phyloP scores from a whole-genome alignment of 345 rosid species.

The Diplotaxis tenuifolia region DNA sequence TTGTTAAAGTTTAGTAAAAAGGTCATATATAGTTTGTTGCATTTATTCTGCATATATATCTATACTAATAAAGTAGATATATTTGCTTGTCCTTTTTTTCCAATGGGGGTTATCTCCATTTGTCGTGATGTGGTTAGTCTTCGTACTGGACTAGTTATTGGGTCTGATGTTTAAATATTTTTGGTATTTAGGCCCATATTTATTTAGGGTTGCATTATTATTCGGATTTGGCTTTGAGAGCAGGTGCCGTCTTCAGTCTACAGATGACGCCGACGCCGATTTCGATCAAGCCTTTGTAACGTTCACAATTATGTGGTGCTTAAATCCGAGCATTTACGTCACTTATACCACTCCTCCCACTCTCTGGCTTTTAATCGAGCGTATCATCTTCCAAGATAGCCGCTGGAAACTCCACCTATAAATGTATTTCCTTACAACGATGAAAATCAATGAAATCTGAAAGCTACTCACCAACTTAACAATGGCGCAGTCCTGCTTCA shows the following conservation, averaged over 20 bases:
- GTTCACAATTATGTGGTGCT: too few species aligned
- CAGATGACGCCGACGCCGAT: background rate
- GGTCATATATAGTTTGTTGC: too few species aligned
- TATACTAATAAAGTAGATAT: too few species aligned
- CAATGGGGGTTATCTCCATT: too few species aligned
- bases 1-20: too few species aligned
- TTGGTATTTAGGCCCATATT: background rate
- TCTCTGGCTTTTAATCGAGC: background rate
- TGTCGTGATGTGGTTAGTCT: too few species aligned
- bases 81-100: too few species aligned
- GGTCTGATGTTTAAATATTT: background rate
- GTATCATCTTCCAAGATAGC: background rate
- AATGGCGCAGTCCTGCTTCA: background rate
- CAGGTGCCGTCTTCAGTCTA: too few species aligned
- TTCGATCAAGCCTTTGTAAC: background rate
- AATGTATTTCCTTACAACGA: background rate
- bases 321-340: background rate
- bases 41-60: too few species aligned
- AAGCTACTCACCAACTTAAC: background rate
- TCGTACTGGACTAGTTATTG: background rate
- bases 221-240: too few species aligned
- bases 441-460: background rate
- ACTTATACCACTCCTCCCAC: background rate
- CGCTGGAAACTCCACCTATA: background rate
- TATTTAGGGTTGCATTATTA: too few species aligned